A percentile compares a stretch with the other conserved stretches of the same genome.
These are phyloP conservation scores for Leishmania amazonensis DNA, from an alignment of 208 protist species.

Conservation along the genomic window DNA sequence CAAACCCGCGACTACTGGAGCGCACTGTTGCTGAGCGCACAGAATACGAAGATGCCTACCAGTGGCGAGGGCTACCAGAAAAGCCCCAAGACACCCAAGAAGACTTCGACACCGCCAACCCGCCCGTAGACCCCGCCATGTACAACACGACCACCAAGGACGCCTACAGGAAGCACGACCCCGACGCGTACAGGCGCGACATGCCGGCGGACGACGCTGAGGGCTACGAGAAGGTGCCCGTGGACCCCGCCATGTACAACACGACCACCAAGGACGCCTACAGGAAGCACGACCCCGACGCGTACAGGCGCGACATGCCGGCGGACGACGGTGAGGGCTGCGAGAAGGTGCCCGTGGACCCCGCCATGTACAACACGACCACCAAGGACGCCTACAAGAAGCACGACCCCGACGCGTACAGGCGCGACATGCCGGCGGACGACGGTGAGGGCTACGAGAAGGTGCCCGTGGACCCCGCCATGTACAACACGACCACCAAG, in stretches of 20 bases:
- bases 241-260: conserved; percentile 32
- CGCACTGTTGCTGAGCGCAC: background rate
- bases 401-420: conserved; percentile 44
- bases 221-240: background rate
- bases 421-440: background rate
- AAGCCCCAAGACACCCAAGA: background rate
- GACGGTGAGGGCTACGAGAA: conserved; percentile 12
- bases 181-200: conserved; percentile 20
- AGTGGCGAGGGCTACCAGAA: conserved; percentile 33
- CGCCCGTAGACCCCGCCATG: background rate
- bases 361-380: conserved; percentile 56
- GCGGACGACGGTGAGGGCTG: background rate
- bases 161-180: conserved; percentile 24
- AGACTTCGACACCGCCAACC: conserved; percentile 10
- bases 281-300: conserved; percentile 22
- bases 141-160: conserved; percentile 11
- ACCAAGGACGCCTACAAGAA: conserved; percentile 41
- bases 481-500: conserved; percentile 21
- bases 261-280: conserved; percentile 2
- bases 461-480: conserved; percentile 24
- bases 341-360: conserved; percentile 1
- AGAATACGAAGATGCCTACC: conserved; percentile 43
- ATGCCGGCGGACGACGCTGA: conserved; percentile 1
- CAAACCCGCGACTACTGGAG: background rate
- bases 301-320: conserved; percentile 16